Percentiles rank a stretch among this genome's conserved stretches.
Evolutionary conservation across 768 basidiomycete genomes (phyloP).

Genomic region (Coprinopsis strossmayeri): DNA sequence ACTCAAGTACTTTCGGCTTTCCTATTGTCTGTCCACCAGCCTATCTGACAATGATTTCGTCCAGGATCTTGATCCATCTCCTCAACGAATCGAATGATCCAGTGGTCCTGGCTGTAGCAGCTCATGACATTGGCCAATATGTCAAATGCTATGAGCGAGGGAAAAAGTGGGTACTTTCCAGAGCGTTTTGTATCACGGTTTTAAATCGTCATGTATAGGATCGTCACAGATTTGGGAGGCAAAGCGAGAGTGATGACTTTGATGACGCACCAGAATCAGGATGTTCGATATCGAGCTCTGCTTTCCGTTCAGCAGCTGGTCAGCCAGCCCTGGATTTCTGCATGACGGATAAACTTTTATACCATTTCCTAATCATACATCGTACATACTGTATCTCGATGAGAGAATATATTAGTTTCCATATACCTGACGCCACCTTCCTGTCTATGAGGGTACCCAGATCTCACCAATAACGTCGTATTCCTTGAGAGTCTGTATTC

Average conservation of each 20-base stretch:
- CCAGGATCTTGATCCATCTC: conserved; percentile 68
- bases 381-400: neutral
- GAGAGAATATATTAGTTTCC: no score
- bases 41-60: neutral
- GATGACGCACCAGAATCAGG: conserved; percentile 82
- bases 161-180: conserved; percentile 72
- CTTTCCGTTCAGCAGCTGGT: conserved; percentile 88
- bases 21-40: neutral
- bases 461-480: conserved; percentile 68
- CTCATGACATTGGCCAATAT: conserved; percentile 91
- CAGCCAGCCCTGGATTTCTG: conserved; percentile 78
- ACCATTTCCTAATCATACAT: neutral
- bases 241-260: conserved; percentile 88
- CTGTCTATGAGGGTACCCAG: conserved; percentile 44
- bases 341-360: conserved; percentile 18
- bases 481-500: conserved; percentile 54
- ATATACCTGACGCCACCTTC: no score
- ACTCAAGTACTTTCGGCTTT: conserved; percentile 54
- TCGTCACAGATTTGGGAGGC: conserved; percentile 77
- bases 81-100: conserved; percentile 67
- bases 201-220: conserved; percentile 32
- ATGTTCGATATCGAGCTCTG: conserved; percentile 90
- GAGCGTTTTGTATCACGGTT: no score
- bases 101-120: conserved; percentile 82
- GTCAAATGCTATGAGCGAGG: conserved; percentile 88